phyloP scores from a whole-genome alignment of 2,329 filamentous ascomycete species.

The Fonsecaea nubica region DNA sequence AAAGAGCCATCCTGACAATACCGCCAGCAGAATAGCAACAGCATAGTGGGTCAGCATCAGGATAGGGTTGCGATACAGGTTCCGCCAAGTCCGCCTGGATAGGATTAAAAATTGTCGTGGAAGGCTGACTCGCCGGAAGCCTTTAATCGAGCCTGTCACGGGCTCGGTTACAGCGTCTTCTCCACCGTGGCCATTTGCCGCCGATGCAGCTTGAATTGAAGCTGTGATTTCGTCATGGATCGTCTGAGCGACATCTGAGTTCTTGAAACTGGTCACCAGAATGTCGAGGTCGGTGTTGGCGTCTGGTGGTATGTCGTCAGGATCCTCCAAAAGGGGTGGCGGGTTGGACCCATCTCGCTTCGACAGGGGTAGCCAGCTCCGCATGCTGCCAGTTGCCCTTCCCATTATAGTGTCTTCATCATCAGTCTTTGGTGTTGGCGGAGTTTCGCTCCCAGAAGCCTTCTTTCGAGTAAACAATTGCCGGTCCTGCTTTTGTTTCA shows the following conservation, averaged over 20 bases:
- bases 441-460: conserved; percentile 54
- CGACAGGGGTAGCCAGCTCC: conserved; percentile 67
- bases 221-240: conserved; percentile 80
- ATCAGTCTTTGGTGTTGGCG: conserved; percentile 67
- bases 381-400: conserved; percentile 48
- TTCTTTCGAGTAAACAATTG: conserved; percentile 88
- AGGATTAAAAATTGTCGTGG: conserved; percentile 85
- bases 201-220: conserved; percentile 68
- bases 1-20: conserved; percentile 93
- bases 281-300: conserved; percentile 80
- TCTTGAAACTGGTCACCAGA: conserved; percentile 75
- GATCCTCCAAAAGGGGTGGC: conserved; percentile 73
- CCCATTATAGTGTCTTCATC: conserved; percentile 62
- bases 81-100: conserved; percentile 91
- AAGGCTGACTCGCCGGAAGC: conserved; percentile 81
- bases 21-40: conserved; percentile 91
- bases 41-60: conserved; percentile 98
- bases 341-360: conserved; percentile 61
- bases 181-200: conserved; percentile 71
- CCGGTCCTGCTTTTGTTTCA: conserved; percentile 84
- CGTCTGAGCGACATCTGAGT: conserved; percentile 76
- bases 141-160: conserved; percentile 66
- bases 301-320: conserved; percentile 63
- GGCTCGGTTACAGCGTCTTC: conserved; percentile 54
- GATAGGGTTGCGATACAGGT: conserved; percentile 96